Percentiles rank a stretch among this genome's conserved stretches.
Conservation (phyloP, 495 filamentous ascomycete genomes). For the Penicillium lividum region DNA sequence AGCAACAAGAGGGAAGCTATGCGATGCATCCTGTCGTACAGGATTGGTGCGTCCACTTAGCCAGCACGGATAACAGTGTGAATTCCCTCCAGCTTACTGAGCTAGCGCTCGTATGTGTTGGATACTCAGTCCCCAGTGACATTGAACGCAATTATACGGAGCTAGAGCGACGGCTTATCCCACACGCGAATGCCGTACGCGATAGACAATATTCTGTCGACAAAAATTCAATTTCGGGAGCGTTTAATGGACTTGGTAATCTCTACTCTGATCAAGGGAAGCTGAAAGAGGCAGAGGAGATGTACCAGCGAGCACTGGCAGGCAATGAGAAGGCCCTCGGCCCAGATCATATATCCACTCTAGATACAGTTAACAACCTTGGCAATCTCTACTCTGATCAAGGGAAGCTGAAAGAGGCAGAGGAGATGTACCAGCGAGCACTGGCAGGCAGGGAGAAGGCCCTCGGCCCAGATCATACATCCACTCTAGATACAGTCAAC, state of each 20-base stretch:
- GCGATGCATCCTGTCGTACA: constrained; percentile 36
- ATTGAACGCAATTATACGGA: constrained; percentile 26
- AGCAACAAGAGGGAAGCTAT: constrained; percentile 33
- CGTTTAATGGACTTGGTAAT: constrained; percentile 15
- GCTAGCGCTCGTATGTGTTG: constrained; percentile 30
- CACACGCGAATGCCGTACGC: constrained; percentile 33
- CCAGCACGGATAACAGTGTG: constrained; percentile 10
- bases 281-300: constrained; percentile 12
- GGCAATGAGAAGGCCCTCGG: constrained; percentile 13
- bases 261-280: constrained; percentile 14
- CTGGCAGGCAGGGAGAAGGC: no score
- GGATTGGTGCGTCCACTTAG: constrained; percentile 35
- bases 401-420: no score
- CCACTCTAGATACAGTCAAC: no score
- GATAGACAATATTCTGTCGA: constrained; percentile 3
- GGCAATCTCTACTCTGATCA: no score
- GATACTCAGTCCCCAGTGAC: constrained; percentile 22
- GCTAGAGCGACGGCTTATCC: constrained; percentile 37
- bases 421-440: no score
- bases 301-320: constrained; percentile 14
- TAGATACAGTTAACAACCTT: constrained; percentile 7
- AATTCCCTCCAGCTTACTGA: constrained; percentile 17
- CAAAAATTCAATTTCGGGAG: constrained; percentile 16
- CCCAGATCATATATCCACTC: constrained; percentile 10
- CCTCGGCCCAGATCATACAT: no score